phyloP scores from a whole-genome alignment of 495 filamentous ascomycete species.

The Neurospora sp. region DNA sequence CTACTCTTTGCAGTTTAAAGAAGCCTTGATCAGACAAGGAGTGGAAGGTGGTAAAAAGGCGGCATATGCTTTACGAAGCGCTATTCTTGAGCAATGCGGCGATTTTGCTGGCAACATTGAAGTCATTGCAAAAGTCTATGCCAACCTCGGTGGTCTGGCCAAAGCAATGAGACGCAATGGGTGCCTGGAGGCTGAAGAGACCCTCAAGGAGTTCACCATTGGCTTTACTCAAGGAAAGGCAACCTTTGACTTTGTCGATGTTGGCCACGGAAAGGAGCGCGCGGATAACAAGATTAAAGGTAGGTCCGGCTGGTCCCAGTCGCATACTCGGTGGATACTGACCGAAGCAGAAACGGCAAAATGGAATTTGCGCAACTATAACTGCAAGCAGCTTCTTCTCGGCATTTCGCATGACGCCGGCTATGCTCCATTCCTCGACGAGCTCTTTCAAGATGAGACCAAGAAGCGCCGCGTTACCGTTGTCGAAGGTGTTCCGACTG shows the following conservation, averaged over 20 bases:
- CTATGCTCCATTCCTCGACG: conserved; percentile 61
- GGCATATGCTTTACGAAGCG: conserved; percentile 48
- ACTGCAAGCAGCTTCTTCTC: conserved; percentile 74
- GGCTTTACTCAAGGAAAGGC: conserved; percentile 67
- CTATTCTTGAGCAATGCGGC: conserved; percentile 42
- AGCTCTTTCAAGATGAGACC: conserved; percentile 45
- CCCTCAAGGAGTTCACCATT: conserved; percentile 57
- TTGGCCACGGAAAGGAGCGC: conserved; percentile 57
- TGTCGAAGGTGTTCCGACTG: conserved; percentile 64
- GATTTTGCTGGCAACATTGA: conserved; percentile 38
- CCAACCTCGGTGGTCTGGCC: conserved; percentile 55
- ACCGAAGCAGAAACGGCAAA: conserved; percentile 42
- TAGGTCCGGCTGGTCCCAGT: conserved; percentile 16
- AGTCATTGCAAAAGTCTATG: conserved; percentile 58
- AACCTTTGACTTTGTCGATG: conserved; percentile 67
- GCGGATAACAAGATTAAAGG: conserved; percentile 69
- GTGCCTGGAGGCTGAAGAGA: conserved; percentile 38
- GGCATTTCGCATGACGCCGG: conserved; percentile 69
- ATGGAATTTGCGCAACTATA: conserved; percentile 57
- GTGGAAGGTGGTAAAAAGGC: conserved; percentile 62
- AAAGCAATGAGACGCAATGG: conserved; percentile 51
- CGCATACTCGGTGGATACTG: neutral
- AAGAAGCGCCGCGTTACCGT: conserved; percentile 55
- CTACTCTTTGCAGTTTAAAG: conserved; percentile 45
- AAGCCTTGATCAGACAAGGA: conserved; percentile 52